Percentiles rank a stretch among this genome's conserved stretches.
Evolutionary conservation across 352 stramenopile genomes (phyloP).

Genomic region (Phytopythium vexans): DNA sequence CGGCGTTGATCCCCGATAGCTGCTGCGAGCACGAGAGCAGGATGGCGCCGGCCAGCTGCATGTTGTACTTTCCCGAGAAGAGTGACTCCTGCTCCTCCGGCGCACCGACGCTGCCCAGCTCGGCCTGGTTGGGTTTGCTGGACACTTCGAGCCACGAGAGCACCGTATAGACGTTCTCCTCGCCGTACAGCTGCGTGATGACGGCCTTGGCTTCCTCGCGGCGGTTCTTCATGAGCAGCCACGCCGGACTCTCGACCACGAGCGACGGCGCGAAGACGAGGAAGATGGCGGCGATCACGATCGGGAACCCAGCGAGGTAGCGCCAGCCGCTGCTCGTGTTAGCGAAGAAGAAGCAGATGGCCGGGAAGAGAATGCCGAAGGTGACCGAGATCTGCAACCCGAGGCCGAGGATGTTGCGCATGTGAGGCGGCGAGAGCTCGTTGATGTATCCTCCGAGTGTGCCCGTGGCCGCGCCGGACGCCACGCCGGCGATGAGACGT

Average conservation of each 20-base stretch:
- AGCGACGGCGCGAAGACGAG: constrained; percentile 25
- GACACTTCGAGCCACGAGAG: constrained; percentile 23
- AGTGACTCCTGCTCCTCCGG: constrained; percentile 18
- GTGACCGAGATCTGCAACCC: constrained; percentile 9
- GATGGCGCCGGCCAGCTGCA: constrained; percentile 14
- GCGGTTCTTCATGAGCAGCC: constrained; percentile 25
- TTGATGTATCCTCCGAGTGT: constrained; percentile 38
- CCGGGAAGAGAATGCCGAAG: constrained; percentile 14
- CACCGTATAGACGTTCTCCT: constrained; percentile 20
- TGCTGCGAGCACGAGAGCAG: constrained; percentile 8
- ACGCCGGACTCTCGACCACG: constrained; percentile 30
- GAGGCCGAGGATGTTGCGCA: constrained; percentile 30
- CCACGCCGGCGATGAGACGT: constrained; percentile 16
- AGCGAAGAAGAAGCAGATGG: constrained; percentile 26
- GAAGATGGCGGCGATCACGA: constrained; percentile 32
- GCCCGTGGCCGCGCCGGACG: constrained; percentile 6
- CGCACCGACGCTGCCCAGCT: constrained; percentile 16
- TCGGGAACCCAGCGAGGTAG: constrained; percentile 26
- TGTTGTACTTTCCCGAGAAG: constrained; percentile 20
- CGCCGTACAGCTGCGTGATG: constrained; percentile 20
- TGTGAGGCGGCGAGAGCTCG: constrained; percentile 32
- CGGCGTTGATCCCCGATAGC: constrained; percentile 14
- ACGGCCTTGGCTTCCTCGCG: constrained; percentile 20
- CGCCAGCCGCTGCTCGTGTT: constrained; percentile 39
- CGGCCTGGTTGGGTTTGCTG: constrained; percentile 9